Percentiles rank a stretch among this genome's conserved stretches.
These are phyloP conservation scores for Peronospora tabacina DNA, from an alignment of 352 stramenopile genomes.

Conservation along the genomic window DNA sequence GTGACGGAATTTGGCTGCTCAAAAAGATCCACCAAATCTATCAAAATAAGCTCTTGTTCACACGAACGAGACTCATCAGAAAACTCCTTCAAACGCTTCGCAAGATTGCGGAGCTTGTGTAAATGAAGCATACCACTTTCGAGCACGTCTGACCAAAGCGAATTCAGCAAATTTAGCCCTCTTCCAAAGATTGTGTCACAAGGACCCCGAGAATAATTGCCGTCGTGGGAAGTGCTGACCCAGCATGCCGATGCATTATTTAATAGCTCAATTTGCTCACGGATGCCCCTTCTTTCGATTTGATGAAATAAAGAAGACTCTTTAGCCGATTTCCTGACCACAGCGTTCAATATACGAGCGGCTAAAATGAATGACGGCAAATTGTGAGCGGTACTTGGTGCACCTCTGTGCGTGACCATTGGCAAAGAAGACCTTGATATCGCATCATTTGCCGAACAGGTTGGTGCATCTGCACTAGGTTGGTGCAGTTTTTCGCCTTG, in stretches of 20 bases:
- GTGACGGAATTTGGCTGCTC: constrained; percentile 71
- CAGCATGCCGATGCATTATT: constrained; percentile 36
- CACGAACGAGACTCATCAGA: constrained; percentile 15
- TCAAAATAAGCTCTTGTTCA: constrained; percentile 48
- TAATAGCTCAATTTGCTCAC: constrained; percentile 61
- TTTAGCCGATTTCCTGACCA: constrained; percentile 52
- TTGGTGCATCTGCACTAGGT: constrained; percentile 3
- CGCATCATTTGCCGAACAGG: neutral
- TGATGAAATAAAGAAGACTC: constrained; percentile 66
- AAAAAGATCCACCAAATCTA: constrained; percentile 72
- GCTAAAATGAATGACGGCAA: constrained; percentile 62
- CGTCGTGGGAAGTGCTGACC: constrained; percentile 20
- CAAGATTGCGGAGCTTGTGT: constrained; percentile 66
- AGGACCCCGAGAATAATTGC: constrained; percentile 1
- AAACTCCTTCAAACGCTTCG: constrained; percentile 47
- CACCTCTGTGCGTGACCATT: neutral
- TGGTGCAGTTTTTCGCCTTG: constrained; percentile 34
- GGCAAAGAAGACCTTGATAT: neutral
- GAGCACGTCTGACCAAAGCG: constrained; percentile 54
- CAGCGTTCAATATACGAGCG: constrained; percentile 60
- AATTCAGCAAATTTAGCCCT: constrained; percentile 44
- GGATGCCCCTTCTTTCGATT: constrained; percentile 74
- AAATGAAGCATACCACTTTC: constrained; percentile 71
- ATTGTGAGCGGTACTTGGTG: constrained; percentile 22
- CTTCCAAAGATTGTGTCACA: constrained; percentile 49